Conservation (phyloP, 1,284 basidiomycete genomes). For the Fomitopsis palustris region DNA sequence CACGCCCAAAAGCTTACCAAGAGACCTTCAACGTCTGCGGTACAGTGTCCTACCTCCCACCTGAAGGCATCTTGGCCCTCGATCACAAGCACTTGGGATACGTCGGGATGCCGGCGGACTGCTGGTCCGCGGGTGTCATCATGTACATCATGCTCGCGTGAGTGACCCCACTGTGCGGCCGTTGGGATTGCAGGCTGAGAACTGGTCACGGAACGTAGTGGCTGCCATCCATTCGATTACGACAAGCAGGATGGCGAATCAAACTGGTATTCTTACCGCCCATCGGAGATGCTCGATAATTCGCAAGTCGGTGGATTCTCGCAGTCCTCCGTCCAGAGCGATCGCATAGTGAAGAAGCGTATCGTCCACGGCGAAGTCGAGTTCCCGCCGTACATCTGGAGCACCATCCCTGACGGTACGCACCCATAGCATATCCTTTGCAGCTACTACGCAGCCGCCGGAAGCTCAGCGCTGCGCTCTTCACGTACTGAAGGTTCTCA, state of each 20-base stretch:
- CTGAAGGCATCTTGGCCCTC: conserved; percentile 75
- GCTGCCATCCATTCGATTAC: conserved; percentile 71
- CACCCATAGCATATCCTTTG: conserved; percentile 3
- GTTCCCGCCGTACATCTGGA: conserved; percentile 54
- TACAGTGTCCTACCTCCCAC: conserved; percentile 81
- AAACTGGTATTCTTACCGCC: conserved; percentile 28
- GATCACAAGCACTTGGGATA: conserved; percentile 71
- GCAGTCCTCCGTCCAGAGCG: conserved; percentile 45
- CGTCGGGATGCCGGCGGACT: conserved; percentile 76
- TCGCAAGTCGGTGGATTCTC: conserved; percentile 41
- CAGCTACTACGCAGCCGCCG: not conserved
- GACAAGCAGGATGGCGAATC: conserved; percentile 24
- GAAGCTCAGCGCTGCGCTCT: not conserved
- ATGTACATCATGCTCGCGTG: conserved; percentile 80
- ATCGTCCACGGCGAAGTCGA: conserved; percentile 62
- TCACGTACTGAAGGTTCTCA: not conserved
- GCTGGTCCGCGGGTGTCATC: conserved; percentile 80
- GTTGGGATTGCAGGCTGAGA: not conserved
- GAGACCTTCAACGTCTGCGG: conserved; percentile 79
- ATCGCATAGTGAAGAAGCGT: conserved; percentile 59
- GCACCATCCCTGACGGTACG: conserved; percentile 54
- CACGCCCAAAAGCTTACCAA: conserved; percentile 74
- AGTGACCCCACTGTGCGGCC: conserved; percentile 24
- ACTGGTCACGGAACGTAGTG: conserved; percentile 37
- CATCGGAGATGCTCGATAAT: conserved; percentile 26